Conservation (phyloP, 2,329 filamentous ascomycete genomes). For the Talaromyces albobiverticillius region DNA sequence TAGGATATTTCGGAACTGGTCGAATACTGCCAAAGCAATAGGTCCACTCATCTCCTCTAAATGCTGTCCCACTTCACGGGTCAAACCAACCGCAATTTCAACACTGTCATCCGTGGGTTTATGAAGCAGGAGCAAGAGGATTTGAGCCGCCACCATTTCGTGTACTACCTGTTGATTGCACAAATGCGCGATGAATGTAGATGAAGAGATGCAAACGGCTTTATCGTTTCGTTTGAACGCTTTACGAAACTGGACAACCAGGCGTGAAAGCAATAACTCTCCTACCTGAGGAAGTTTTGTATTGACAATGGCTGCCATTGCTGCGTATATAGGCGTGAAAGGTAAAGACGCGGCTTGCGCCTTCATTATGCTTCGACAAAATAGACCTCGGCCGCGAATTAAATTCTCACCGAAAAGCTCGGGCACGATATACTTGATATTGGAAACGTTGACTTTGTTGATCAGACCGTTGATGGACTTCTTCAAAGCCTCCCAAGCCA, state of each 20-base stretch:
- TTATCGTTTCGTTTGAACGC: slow-evolving; percentile 97
- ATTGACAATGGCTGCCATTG: slow-evolving; percentile 94
- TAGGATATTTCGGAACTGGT: slow-evolving; percentile 91
- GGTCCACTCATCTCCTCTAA: slow-evolving; percentile 91
- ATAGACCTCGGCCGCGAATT: slow-evolving; percentile 83
- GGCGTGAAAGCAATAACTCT: slow-evolving; percentile 78
- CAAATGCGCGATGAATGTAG: slow-evolving; percentile 90
- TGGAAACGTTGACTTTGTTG: slow-evolving; percentile 98
- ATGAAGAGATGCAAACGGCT: slow-evolving; percentile 86
- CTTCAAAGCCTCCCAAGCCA: slow-evolving; percentile 98
- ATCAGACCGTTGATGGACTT: slow-evolving; percentile 98
- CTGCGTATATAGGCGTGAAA: slow-evolving; percentile 94
- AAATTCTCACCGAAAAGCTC: slow-evolving; percentile 95
- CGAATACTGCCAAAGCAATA: slow-evolving; percentile 86
- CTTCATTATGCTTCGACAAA: slow-evolving; percentile 97
- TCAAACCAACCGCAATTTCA: slow-evolving; percentile 93
- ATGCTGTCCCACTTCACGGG: slow-evolving; percentile 88
- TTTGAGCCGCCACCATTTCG: slow-evolving; percentile 90
- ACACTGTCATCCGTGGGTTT: slow-evolving; percentile 97
- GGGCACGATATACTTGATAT: slow-evolving; percentile 96
- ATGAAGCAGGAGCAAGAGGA: slow-evolving; percentile 83
- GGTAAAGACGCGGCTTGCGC: slow-evolving; percentile 93
- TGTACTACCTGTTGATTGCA: slow-evolving; percentile 95
- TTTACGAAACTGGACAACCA: slow-evolving; percentile 92
- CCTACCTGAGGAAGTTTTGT: slow-evolving; percentile 95